phyloP scores from a whole-genome alignment of 129 eudicot genomes.

The Dittrichia graveolens region DNA sequence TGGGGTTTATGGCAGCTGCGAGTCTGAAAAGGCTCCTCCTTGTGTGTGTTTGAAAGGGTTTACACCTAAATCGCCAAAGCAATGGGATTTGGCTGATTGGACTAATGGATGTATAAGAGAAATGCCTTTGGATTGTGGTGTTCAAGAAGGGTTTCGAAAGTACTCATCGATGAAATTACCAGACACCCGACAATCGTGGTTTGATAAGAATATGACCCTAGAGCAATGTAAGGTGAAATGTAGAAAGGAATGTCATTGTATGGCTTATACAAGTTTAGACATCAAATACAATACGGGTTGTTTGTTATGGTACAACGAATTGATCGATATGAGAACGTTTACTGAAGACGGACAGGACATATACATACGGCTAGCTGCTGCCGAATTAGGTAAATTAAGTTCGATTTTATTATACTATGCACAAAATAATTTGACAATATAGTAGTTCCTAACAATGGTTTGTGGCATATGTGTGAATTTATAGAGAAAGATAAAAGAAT shows the following conservation, averaged over 20 bases:
- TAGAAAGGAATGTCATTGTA: constrained; percentile 17
- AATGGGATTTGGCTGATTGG: constrained; percentile 28
- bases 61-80: not conserved
- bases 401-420: not conserved
- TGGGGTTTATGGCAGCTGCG: constrained; percentile 33
- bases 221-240: constrained; percentile 23
- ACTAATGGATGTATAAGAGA: constrained; percentile 20
- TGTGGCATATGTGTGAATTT: too few species aligned
- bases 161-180: constrained; percentile 26
- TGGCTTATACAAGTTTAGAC: constrained; percentile 45
- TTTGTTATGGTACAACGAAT: constrained; percentile 20
- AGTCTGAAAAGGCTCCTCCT: not conserved
- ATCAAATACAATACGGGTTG: constrained; percentile 29
- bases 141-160: constrained; percentile 19
- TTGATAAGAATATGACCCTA: constrained; percentile 17
- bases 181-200: constrained; percentile 25
- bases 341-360: not conserved
- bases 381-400: not conserved
- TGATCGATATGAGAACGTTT: not conserved
- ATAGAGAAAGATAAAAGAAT: too few species aligned
- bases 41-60: constrained; percentile 41
- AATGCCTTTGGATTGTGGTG: not conserved
- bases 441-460: too few species aligned
- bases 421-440: not conserved
- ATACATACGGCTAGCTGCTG: not conserved